phyloP scores from a whole-genome alignment of 1,139 yeast genomes.

The Meyerozyma carpophila region DNA sequence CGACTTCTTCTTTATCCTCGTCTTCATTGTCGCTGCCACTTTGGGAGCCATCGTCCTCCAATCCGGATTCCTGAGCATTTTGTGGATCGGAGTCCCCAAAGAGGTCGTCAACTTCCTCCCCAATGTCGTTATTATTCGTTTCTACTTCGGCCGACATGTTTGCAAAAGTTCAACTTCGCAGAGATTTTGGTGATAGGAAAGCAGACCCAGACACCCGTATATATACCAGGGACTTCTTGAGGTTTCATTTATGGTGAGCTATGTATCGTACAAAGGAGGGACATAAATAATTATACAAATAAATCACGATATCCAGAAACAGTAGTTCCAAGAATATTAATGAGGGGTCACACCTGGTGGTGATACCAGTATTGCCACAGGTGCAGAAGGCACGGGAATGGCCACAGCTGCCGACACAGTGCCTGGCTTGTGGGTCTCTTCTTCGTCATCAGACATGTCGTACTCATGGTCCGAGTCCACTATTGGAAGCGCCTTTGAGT shows the following conservation, averaged over 20 bases:
- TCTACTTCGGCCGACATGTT: conserved; percentile 1
- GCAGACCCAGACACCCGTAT: background rate
- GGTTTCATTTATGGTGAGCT: background rate
- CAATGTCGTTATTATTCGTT: conserved; percentile 4
- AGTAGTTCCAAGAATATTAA: background rate
- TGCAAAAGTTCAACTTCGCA: background rate
- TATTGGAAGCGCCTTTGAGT: conserved; percentile 15
- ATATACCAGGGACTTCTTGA: background rate
- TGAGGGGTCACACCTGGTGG: background rate
- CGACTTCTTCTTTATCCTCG: conserved; percentile 25
- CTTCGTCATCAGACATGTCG: conserved; percentile 27
- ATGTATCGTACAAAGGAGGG: background rate
- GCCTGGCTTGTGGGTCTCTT: conserved; percentile 10
- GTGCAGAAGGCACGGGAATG: background rate
- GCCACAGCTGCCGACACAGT: conserved; percentile 7
- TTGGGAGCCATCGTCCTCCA: conserved; percentile 6
- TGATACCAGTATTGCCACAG: conserved; percentile 1
- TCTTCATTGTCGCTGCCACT: conserved; percentile 13
- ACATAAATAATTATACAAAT: background rate
- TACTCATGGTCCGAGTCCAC: conserved; percentile 28
- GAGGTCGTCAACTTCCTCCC: conserved; percentile 37
- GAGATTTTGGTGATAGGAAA: background rate
- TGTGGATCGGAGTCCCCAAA: conserved; percentile 42
- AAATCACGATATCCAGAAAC: background rate
- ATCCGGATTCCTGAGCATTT: background rate